phyloP scores from a whole-genome alignment of 306 rosid genomes.

The Cyclanthera cordifolia region DNA sequence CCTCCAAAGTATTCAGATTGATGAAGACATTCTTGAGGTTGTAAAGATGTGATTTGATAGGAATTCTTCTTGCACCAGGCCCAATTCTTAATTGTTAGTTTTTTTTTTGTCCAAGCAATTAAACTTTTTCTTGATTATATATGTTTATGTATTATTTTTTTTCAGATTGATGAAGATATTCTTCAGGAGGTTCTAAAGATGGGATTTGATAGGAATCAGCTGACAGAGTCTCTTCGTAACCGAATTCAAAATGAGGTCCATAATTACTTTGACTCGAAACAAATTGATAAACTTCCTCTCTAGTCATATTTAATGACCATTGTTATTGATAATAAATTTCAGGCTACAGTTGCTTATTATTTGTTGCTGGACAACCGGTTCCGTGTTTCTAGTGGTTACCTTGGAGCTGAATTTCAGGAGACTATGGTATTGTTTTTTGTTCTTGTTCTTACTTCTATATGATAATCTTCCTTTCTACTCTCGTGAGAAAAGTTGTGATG shows the following conservation, averaged over 20 bases:
- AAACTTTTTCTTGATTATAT: not conserved
- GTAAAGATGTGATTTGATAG: too few relatives aligned
- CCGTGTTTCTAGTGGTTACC: slow-evolving; percentile 83
- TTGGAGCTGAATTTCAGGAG: slow-evolving; percentile 96
- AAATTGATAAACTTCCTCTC: not conserved
- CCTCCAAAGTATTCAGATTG: too few relatives aligned
- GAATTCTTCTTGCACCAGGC: too few relatives aligned
- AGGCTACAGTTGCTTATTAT: slow-evolving; percentile 98
- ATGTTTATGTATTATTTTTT: not conserved
- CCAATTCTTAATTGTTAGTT: too few relatives aligned
- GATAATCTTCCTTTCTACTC: too few relatives aligned
- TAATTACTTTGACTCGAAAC: slow-evolving; percentile 9
- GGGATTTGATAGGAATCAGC: slow-evolving; percentile 77
- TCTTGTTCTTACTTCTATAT: not conserved
- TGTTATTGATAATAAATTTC: slow-evolving; percentile 29
- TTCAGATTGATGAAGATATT: slow-evolving; percentile 87
- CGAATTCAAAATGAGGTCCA: slow-evolving; percentile 85
- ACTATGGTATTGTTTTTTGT: slow-evolving; percentile 36
- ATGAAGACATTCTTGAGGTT: too few relatives aligned
- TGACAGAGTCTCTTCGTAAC: slow-evolving; percentile 74
- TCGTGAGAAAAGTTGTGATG: too few relatives aligned
- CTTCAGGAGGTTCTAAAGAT: slow-evolving; percentile 76
- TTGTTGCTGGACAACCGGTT: slow-evolving; percentile 81
- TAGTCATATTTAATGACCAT: not conserved
- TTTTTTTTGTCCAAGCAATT: not conserved